Evolutionary conservation across 805 yeast genomes (phyloP), one percentile per base, ranked within the genome.

Genomic region (Torulaspora microellipsoides): DNA sequence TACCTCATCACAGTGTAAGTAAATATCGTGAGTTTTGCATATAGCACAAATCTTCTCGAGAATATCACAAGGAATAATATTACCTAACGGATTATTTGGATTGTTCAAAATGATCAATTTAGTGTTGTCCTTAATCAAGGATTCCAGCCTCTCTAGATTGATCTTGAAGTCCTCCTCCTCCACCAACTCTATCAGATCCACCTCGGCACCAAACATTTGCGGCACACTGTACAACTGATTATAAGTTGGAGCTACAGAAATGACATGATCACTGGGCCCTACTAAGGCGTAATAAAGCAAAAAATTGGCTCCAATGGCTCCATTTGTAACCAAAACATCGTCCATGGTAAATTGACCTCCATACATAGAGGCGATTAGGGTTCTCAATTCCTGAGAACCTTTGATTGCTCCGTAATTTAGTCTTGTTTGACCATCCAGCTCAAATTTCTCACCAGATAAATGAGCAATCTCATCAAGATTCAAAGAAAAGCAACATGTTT

Each of bases 281-380:
- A 70, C 69, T 4, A 77, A 46, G 0, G 75, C 56, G 47, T 75
- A 75, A 45, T 71, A 66, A 1, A 67, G 48, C 23, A 76, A 59
- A 52, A 74, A 77, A 49, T 77, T 77, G 27, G 75, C 80, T 7
- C 75, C 81, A 57, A 77, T 77, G 3, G 78, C 80, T 20, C 81
- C 81, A 52, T 75, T 74, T 17, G 79, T 73, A 25, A 75, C 56
- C 15, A 76, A 65, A 20, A 77, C 69, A 43, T 76, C 57, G 2
- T 71, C 72, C 1, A 48, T 47, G 11, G 53, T 48, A 11, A 61
- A 47, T 11, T 45, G 43, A 1, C 47, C 48, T 10, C 56, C 64
- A 49, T 74, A 71, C 11, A 75, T 36, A 1, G 56, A 45, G 9
- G 73, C 65, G 33, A 76, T 66, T 3, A 59, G 55, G 5, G 36